phyloP scores from a whole-genome alignment of 2,329 filamentous ascomycete genomes.

The Dactylellina haptotyla region DNA sequence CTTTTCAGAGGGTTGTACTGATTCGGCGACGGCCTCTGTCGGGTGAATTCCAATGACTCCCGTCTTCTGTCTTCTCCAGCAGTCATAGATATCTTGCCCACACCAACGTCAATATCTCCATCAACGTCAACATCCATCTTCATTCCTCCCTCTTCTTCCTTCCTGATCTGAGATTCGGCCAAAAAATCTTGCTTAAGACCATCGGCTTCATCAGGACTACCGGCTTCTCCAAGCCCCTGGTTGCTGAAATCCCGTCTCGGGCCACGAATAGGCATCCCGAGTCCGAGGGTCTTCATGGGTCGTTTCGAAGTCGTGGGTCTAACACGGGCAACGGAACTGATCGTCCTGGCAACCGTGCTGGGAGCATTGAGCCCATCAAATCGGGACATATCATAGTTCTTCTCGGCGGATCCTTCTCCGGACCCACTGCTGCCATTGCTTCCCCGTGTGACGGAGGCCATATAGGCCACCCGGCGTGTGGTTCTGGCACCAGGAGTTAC shows the following conservation, averaged over 20 bases:
- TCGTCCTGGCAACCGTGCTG: slow-evolving; percentile 40
- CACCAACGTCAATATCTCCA: slow-evolving; percentile 8
- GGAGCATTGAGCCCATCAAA: slow-evolving; percentile 34
- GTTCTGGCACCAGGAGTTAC: slow-evolving; percentile 46
- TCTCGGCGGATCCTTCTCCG: slow-evolving; percentile 48
- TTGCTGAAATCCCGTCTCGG: slow-evolving; percentile 37
- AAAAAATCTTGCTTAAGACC: slow-evolving; percentile 44
- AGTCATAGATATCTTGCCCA: slow-evolving; percentile 22
- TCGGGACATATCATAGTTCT: slow-evolving; percentile 35
- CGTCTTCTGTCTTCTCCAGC: not conserved
- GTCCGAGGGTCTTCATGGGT: slow-evolving; percentile 34
- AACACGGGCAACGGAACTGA: slow-evolving; percentile 43
- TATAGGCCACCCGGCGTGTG: slow-evolving; percentile 30
- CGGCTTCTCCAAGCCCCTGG: slow-evolving; percentile 30
- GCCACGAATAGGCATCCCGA: slow-evolving; percentile 54
- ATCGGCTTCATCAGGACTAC: slow-evolving; percentile 31
- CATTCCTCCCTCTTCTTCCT: slow-evolving; percentile 32
- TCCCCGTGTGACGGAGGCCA: slow-evolving; percentile 33
- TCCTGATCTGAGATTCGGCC: slow-evolving; percentile 37
- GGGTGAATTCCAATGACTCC: slow-evolving; percentile 45
- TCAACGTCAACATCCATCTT: slow-evolving; percentile 21
- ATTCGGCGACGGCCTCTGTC: slow-evolving; percentile 43
- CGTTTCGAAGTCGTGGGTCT: slow-evolving; percentile 44
- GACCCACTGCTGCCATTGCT: slow-evolving; percentile 46
- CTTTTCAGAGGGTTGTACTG: slow-evolving; percentile 53